Base-by-base conservation (phyloP, 768 basidiomycete species). In the Jaapia argillacea region DNA sequence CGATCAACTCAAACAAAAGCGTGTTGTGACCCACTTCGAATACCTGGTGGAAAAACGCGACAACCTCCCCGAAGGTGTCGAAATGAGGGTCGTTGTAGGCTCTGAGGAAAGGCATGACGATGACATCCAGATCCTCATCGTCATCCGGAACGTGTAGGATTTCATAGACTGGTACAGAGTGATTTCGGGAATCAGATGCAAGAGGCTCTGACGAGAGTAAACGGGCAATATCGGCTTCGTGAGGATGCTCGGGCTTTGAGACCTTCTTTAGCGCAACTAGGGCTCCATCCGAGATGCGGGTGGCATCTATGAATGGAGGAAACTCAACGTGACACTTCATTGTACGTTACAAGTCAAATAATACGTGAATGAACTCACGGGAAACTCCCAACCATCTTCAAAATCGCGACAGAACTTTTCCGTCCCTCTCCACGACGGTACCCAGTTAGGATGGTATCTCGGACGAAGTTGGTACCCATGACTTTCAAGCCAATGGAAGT, bases 21-120 rank as follows among this genome's bases (percentile, higher is more conserved):
- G n/a, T n/a, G n/a, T n/a, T n/a, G n/a, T n/a, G n/a, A 1, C 44
- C 20, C 25, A 61, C 63, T 54, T 61, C 59, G n/a, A 65, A 58
- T 1, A 58, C 31, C 35, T 66, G 62, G 1, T 51, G 46, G 40
- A 65, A 52, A 18, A 59, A 63, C 23, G 61, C 60, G 1, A 64
- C 49, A 1, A 31, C 58, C 43, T 67, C 64, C 1, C 62, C 62
- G 3, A 63, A 12, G 0, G 56, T 61, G 35, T 57, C 52, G 40
- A 66, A 65, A 1, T 27, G 47, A 5, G 58, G 57, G 2, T 25
- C 33, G 13, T 44, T n/a, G 24, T 52, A 59, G 0, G n/a, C 21
- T n/a, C 48, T 41, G 20, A 48, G 36, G 5, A 46, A 5, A 1
- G 56, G 58, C 53, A 59, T 55, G 22, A 58, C 56, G 5, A 59